phyloP scores from a whole-genome alignment of 495 filamentous ascomycete genomes.

The Cudoniella acicularis region DNA sequence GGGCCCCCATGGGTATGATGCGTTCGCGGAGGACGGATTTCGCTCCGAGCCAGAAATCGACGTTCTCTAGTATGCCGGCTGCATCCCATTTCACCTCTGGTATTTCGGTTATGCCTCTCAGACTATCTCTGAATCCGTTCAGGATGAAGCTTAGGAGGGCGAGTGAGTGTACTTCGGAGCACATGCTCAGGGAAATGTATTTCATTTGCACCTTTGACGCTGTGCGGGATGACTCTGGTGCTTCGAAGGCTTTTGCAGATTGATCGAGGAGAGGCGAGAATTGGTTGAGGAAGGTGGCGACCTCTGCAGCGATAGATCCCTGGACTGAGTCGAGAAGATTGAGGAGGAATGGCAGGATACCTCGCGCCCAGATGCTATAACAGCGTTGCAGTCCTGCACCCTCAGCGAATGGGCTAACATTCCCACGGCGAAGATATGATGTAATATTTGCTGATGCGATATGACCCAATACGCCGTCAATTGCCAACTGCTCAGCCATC shows the following conservation, averaged over 20 bases:
- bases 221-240: conserved; percentile 43
- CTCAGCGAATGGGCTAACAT: conserved; percentile 64
- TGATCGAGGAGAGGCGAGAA: conserved; percentile 70
- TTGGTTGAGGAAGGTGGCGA: conserved; percentile 79
- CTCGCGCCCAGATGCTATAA: conserved; percentile 84
- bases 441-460: conserved; percentile 74
- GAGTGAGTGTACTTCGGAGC: conserved; percentile 72
- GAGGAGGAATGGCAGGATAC: conserved; percentile 82
- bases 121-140: conserved; percentile 54
- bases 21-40: conserved; percentile 58
- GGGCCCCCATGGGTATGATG: conserved; percentile 64
- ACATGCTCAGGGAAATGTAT: conserved; percentile 64
- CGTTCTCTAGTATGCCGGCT: conserved; percentile 65
- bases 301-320: conserved; percentile 71
- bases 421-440: conserved; percentile 61
- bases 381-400: conserved; percentile 52
- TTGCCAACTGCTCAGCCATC: conserved; percentile 84
- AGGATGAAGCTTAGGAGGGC: conserved; percentile 69
- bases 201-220: conserved; percentile 32
- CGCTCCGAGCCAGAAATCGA: conserved; percentile 68
- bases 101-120: conserved; percentile 57
- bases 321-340: conserved; percentile 84
- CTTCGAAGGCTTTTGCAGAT: conserved; percentile 57
- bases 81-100: conserved; percentile 69
- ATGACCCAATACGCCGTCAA: conserved; percentile 73